Base-by-base conservation (phyloP, 192 early-diverging fungal species). In the Coemansia sp. region DNA sequence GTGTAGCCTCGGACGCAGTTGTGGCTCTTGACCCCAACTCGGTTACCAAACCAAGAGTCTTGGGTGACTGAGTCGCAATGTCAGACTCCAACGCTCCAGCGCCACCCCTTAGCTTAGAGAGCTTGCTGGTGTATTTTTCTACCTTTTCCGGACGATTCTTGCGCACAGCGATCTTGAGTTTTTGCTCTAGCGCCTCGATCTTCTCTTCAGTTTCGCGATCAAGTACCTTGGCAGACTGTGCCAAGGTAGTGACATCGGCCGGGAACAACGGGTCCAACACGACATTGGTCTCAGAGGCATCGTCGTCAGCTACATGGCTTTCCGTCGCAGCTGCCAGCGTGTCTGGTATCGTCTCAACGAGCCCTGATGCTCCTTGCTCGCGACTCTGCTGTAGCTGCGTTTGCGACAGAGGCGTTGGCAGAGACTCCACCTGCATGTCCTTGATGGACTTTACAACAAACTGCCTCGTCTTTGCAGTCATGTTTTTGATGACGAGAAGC, bases 151-250 rank as follows among this genome's bases (percentile, higher is more conserved):
- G 82, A 5, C 88, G 87, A 15, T 91, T 91, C 76, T 99, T 99
- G 39, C 95, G 86, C 46, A 84, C 87, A 0, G 95, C 95, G 73
- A 99, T 99, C 83, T 99, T 99, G 50, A 97, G 83, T 74, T 98
- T 99, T 67, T 98, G 97, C 81, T 99, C 95, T 69, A 98, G 72
- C 62, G 89, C 86, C 85, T 99, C 97, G 51, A 99, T 94, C 75
- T 96, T 90, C 77, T 99, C 96, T 87, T 97, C 93, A 55, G 90
- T 88, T 44, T 83, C 81, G 36, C 77, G 76, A 34, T 83, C 81
- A 9, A 80, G 65, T 40, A 80, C 24, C 24, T 29, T 45, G 48
- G 44, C 60, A 20, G 31, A 62, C 11, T 55, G 19, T 19, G 64
- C 64, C 13, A 58, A 31, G 0, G 55, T 32, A 9, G 55, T 8